Conservation (phyloP, 306 rosid species). For the Abrus precatorius region DNA sequence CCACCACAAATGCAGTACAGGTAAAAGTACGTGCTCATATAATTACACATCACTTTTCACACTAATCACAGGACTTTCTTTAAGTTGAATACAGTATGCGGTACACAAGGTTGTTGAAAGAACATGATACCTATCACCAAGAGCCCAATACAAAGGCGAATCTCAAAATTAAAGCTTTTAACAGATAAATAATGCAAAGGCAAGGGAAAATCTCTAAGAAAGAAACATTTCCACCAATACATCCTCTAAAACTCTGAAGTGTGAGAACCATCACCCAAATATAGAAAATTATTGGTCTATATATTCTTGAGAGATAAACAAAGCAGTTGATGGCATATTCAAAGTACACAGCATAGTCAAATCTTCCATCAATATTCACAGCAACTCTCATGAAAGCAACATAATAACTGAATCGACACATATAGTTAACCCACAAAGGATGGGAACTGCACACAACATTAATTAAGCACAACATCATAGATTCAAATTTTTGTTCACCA, state of each 20-base stretch:
- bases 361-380: conserved; percentile 21
- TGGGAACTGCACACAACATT: neutral
- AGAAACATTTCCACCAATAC: neutral
- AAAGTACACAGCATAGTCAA: conserved; percentile 1
- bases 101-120: neutral
- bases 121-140: neutral
- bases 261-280: neutral
- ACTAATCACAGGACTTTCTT: too few relatives aligned
- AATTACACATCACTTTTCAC: too few relatives aligned
- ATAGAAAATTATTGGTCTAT: conserved; percentile 1
- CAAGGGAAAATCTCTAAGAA: neutral
- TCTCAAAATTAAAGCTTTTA: conserved; percentile 11
- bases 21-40: too few relatives aligned
- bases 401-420: conserved; percentile 10
- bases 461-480: neutral
- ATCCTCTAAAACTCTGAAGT: too few relatives aligned
- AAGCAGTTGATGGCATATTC: conserved; percentile 16
- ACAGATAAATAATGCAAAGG: neutral
- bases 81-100: too few relatives aligned
- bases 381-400: conserved; percentile 10
- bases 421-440: neutral
- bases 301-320: conserved; percentile 9
- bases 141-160: neutral
- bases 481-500: neutral
- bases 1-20: too few relatives aligned